phyloP scores from a whole-genome alignment of 2,329 filamentous ascomycete species.

The Zasmidium angulare region DNA sequence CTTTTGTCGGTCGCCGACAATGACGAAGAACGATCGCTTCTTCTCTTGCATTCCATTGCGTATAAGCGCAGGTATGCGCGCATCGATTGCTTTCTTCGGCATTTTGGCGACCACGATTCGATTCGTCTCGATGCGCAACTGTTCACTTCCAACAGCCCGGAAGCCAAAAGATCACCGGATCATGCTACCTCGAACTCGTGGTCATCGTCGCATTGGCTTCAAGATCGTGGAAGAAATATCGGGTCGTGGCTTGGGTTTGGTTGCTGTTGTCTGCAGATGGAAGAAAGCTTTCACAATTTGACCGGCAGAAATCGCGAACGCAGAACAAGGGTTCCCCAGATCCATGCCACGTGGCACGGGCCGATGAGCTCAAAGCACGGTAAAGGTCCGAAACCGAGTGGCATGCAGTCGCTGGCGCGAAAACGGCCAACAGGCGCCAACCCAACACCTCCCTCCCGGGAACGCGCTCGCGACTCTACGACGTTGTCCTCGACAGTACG shows the following conservation, averaged over 20 bases:
- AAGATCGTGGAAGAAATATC: no score
- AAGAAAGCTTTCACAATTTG: not conserved
- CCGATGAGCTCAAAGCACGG: constrained; percentile 2
- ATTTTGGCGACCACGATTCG: constrained; percentile 42
- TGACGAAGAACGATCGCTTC: constrained; percentile 96
- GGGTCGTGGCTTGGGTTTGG: no score
- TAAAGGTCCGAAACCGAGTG: not conserved
- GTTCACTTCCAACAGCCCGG: no score
- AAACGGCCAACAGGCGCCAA: no score
- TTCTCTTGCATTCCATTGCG: constrained; percentile 91
- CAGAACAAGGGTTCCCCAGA: constrained; percentile 6
- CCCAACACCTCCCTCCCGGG: no score
- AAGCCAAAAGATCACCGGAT: no score
- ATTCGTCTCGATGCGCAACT: no score
- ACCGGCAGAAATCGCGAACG: not conserved
- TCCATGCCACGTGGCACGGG: not conserved
- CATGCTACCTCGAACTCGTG: no score
- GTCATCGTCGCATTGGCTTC: no score
- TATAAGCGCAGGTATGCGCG: constrained; percentile 86
- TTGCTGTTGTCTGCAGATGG: not conserved
- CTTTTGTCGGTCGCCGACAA: constrained; percentile 91
- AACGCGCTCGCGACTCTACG: no score
- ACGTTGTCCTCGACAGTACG: no score
- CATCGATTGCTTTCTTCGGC: constrained; percentile 67
- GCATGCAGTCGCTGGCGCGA: not conserved